phyloP scores from a whole-genome alignment of 129 eudicot genomes.

The Cynara cardunculus region DNA sequence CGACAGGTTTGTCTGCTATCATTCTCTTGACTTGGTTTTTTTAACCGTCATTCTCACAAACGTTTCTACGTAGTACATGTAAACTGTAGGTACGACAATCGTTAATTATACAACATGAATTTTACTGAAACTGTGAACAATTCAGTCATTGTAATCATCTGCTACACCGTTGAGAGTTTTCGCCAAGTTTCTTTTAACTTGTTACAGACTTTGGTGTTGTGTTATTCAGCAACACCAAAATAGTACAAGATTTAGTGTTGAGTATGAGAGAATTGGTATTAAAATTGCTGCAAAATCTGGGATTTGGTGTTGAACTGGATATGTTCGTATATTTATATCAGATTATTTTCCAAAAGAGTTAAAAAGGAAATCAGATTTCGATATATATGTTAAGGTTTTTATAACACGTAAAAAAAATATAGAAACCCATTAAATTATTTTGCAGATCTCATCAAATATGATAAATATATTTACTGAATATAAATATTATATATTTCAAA shows the following conservation, averaged over 20 bases:
- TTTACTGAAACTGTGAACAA: background rate
- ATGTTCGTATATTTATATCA: no score
- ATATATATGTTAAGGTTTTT: no score
- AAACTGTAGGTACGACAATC: background rate
- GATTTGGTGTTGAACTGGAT: background rate
- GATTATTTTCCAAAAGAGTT: no score
- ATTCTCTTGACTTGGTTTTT: background rate
- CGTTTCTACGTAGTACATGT: background rate
- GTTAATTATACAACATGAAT: background rate
- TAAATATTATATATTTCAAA: no score
- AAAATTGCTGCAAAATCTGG: background rate
- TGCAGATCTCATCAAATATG: background rate
- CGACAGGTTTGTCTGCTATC: conserved; percentile 27
- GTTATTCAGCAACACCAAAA: background rate
- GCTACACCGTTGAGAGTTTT: background rate
- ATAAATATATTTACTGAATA: no score
- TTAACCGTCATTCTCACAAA: background rate
- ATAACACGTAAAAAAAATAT: background rate
- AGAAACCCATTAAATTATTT: no score
- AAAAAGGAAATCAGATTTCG: no score
- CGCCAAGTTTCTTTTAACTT: background rate
- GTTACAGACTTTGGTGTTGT: background rate
- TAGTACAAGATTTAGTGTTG: background rate
- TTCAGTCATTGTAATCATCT: background rate
- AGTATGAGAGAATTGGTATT: background rate